phyloP scores from a whole-genome alignment of 83 land plant species.

The Picea abies region DNA sequence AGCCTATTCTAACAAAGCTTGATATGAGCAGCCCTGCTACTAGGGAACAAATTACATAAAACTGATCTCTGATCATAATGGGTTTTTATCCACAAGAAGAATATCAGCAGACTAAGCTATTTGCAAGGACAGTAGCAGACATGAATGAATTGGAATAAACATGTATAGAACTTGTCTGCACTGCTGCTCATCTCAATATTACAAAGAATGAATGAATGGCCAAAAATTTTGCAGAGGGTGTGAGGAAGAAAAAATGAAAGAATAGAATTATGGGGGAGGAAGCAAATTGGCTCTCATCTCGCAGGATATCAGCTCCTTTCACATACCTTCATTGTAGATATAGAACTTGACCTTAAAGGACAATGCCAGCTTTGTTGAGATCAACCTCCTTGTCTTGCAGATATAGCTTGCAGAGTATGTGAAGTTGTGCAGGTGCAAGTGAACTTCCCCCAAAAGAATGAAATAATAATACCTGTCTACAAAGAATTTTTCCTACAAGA shows the following conservation, averaged over 20 bases:
- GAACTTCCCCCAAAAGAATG: conserved; percentile 15
- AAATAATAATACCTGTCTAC: conserved; percentile 7
- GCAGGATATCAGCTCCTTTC: background rate
- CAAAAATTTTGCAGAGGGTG: background rate
- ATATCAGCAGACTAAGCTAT: too few species aligned
- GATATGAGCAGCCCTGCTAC: too few species aligned
- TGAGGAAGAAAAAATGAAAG: background rate
- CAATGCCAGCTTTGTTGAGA: background rate
- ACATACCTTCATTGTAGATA: too few species aligned
- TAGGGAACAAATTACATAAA: too few species aligned
- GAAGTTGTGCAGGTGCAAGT: background rate
- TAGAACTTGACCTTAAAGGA: background rate
- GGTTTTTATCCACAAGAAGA: too few species aligned
- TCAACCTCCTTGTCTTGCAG: background rate
- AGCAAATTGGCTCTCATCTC: background rate
- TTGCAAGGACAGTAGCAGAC: too few species aligned
- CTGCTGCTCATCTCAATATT: conserved; percentile 10
- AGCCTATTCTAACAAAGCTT: too few species aligned
- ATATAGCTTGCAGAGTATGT: background rate
- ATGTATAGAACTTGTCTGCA: background rate
- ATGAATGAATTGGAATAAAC: background rate
- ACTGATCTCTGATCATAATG: too few species aligned
- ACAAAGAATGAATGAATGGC: conserved; percentile 18
- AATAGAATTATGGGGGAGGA: background rate
- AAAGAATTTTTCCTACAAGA: conserved; percentile 13